Conservation (phyloP, 129 eudicot genomes). For the Deinandra increscens region DNA sequence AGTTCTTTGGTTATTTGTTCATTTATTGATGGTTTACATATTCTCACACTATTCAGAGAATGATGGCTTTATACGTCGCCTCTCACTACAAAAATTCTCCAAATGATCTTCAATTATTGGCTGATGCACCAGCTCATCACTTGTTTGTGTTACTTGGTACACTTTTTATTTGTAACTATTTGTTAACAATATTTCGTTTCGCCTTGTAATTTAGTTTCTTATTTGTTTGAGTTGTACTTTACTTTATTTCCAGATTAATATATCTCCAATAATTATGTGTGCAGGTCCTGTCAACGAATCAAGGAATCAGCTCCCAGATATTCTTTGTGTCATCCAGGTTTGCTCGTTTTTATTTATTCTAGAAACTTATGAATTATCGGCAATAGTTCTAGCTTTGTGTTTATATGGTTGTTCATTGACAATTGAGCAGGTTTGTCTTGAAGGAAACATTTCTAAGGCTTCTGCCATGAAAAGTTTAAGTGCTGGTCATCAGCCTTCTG, state of each 20-base stretch:
- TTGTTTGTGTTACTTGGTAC: constrained; percentile 92
- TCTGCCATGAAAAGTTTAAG: constrained; percentile 76
- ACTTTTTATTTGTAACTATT: not conserved
- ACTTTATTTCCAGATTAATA: not conserved
- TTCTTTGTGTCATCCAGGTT: constrained; percentile 96
- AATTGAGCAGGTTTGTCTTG: constrained; percentile 65
- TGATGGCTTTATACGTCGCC: constrained; percentile 98
- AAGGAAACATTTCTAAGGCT: constrained; percentile 76
- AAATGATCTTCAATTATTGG: constrained; percentile 88
- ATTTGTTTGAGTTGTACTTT: not conserved
- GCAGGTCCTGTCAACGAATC: constrained; percentile 98
- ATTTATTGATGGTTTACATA: constrained; percentile 14
- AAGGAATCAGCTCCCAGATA: constrained; percentile 87
- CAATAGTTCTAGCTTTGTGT: not conserved
- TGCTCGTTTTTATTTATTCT: constrained; percentile 15
- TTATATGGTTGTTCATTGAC: not conserved
- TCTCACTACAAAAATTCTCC: constrained; percentile 98
- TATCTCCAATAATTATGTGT: not conserved
- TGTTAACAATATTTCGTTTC: too few species aligned
- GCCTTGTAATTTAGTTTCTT: not conserved
- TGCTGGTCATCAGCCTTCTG: constrained; percentile 75
- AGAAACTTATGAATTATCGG: not conserved
- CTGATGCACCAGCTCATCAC: constrained; percentile 99
- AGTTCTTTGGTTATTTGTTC: not conserved
- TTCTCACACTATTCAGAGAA: constrained; percentile 57